Evolutionary conservation across 2,329 filamentous ascomycete species (phyloP), one percentile per base, ranked within the genome.

Genomic region (Blumeriella jaapii): DNA sequence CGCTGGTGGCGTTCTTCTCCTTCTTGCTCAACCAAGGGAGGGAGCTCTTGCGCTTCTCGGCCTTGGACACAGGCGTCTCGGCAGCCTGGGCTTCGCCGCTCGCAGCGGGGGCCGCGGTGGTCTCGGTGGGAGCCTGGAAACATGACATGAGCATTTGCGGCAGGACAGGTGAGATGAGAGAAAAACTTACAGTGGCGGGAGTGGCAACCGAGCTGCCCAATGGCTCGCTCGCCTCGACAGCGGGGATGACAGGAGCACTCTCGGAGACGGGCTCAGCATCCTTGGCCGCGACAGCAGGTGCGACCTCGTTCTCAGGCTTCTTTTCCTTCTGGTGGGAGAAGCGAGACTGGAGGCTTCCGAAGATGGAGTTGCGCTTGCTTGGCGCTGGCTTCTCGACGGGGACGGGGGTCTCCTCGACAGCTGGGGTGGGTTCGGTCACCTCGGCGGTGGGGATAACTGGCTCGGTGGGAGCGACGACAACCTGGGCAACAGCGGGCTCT

Each of bases 41-140:
- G 59, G 80, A 69, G 49, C 73, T 78, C 48, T 63, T 63, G 51
- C 78, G 74, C 71, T 82, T 82, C 51, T 59, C 59, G 17, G 52
- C 36, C 56, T 64, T 65, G 38, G 53, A 44, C 18, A 50, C 44
- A 37, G 53, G 52, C 34, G 51, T 56, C 49, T 61, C 61, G 25
- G 50, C 39, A 40, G 58, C 50, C 40, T 56, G 55, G 39, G 59
- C 52, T 41, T 61, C 51, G 39, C 62, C 62, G 50, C 61, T 59
- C 43, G 57, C 57, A 17, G 46, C 45, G 31, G 59, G 52, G 15
- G 39, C 26, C 36, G 58, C 54, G 20, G 52, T 46, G 27, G 50
- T 47, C 32, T 56, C 53, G 43, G 53, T 50, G 41, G 55, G 52
- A 33, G 20, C 30, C 23, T 24, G 11, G 3, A 4, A n/a, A 8